Evolutionary conservation across 768 basidiomycete species (phyloP), one percentile per base, ranked within the genome.

Genomic region (Rickenella mellea): DNA sequence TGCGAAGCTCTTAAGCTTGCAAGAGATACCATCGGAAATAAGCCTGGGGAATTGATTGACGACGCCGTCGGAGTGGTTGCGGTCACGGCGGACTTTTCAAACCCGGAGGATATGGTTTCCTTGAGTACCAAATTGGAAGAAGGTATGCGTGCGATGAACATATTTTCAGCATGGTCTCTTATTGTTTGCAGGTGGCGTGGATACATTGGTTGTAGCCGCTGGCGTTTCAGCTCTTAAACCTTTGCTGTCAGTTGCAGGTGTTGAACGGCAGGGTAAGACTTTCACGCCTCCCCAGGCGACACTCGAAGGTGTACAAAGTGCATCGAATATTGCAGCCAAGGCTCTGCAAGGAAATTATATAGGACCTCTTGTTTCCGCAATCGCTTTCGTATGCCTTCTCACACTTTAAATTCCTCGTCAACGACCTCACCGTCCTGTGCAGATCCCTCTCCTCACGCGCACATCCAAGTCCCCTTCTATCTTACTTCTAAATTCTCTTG

Each of bases 191-290:
- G 65, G 63, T 1, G 86, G 89, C 12, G 50, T 93, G 1, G 91
- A 94, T 58, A 94, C 91, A 0, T 55, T 94, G 5, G 63, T 90
- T 24, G 74, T 94, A 27, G 72, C 76, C 25, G 89, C 90, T 2
- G 92, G 92, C 3, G 84, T 92, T 0, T 87, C 87, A 1, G 80
- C 89, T 9, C 66, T 91, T 2, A 77, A 74, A 40, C 83, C 90
- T 0, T 63, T 94, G 20, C 67, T 92, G 58, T 71, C 75, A 2
- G 60, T 88, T 8, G 81, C 85, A 12, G 83, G 80, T 2, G 64
- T 74, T 0, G 62, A 72, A 37, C 52, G 61, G 47, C 46, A 52
- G 19, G 61, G 50, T 11, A 56, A 48, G 9, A 56, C 54, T 11
- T 56, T 62, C 28, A 44, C 54, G 6, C 62, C 64, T 9, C 49